Conservation (phyloP, 148 eudicot species). For the Polygonum maritimum region DNA sequence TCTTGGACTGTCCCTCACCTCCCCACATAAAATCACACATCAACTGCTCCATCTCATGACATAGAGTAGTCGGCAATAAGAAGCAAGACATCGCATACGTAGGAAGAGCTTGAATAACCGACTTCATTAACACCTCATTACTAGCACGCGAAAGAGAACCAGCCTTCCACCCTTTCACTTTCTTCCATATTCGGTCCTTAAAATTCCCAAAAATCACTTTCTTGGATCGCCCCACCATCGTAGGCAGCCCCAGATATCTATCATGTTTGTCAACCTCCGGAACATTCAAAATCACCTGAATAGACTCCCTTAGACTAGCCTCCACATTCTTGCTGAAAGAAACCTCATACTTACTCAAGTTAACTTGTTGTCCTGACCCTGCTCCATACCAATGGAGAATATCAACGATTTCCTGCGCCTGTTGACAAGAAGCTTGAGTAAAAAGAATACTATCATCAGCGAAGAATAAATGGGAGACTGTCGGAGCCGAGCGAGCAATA, state of each 20-base stretch:
- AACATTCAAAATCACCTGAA: not conserved
- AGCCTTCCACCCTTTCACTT: not conserved
- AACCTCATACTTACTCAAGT: not conserved
- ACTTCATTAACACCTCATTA: not conserved
- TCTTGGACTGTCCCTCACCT: too few relatives aligned
- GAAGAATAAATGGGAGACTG: not conserved
- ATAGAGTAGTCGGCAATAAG: too few relatives aligned
- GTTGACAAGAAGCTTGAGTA: not conserved
- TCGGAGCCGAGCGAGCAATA: not conserved
- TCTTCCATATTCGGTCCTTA: not conserved
- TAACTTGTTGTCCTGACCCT: not conserved
- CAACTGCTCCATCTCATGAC: not conserved
- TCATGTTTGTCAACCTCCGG: not conserved
- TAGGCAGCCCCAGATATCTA: not conserved
- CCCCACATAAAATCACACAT: not conserved
- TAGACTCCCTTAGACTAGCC: not conserved
- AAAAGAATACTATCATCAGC: not conserved
- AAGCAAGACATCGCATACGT: not conserved
- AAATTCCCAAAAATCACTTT: not conserved
- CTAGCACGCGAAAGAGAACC: not conserved
- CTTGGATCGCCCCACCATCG: not conserved
- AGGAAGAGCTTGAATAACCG: not conserved
- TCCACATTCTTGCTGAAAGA: not conserved
- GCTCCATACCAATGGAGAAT: not conserved
- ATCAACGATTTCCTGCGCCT: not conserved